Percentiles rank a stretch among this genome's conserved stretches.
These are phyloP conservation scores for Boletus vermiculosoides DNA, from an alignment of 768 basidiomycete genomes.

Conservation along the genomic window DNA sequence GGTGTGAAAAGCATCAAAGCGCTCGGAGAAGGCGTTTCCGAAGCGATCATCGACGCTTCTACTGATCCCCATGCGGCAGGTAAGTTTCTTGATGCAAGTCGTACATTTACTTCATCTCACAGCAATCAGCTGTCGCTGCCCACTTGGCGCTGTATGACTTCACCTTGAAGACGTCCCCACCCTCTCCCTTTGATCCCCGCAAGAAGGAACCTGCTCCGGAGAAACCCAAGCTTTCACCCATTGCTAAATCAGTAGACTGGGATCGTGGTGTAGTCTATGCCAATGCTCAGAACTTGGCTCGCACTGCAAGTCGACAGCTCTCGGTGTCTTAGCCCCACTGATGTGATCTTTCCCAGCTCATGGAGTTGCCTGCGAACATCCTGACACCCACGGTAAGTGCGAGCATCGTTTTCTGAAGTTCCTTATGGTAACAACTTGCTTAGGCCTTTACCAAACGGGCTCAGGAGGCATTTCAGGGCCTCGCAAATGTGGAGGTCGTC, in stretches of 20 bases:
- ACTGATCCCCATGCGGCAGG: constrained; percentile 77
- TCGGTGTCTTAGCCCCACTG: background rate
- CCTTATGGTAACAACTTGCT: background rate
- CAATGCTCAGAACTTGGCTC: constrained; percentile 74
- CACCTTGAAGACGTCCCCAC: constrained; percentile 71
- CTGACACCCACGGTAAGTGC: constrained; percentile 72
- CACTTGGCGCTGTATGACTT: constrained; percentile 76
- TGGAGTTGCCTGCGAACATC: constrained; percentile 85
- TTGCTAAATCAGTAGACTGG: constrained; percentile 56
- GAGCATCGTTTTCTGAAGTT: background rate
- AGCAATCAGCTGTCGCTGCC: constrained; percentile 64
- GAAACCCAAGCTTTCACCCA: constrained; percentile 48
- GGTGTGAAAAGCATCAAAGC: constrained; percentile 68
- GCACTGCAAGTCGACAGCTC: constrained; percentile 50
- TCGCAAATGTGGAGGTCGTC: constrained; percentile 66
- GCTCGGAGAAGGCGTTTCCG: constrained; percentile 58
- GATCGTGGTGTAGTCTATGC: constrained; percentile 71
- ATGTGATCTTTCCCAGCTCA: constrained; percentile 47
- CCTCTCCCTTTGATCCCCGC: constrained; percentile 64
- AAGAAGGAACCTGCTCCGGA: constrained; percentile 50
- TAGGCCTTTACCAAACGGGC: constrained; percentile 73
- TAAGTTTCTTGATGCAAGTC: constrained; percentile 22
- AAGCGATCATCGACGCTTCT: constrained; percentile 62
- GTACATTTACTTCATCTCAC: background rate
- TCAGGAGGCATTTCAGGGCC: constrained; percentile 58